Evolutionary conservation across 1,139 yeast genomes (phyloP).

Genomic region (Hyphopichia buzzinii): DNA sequence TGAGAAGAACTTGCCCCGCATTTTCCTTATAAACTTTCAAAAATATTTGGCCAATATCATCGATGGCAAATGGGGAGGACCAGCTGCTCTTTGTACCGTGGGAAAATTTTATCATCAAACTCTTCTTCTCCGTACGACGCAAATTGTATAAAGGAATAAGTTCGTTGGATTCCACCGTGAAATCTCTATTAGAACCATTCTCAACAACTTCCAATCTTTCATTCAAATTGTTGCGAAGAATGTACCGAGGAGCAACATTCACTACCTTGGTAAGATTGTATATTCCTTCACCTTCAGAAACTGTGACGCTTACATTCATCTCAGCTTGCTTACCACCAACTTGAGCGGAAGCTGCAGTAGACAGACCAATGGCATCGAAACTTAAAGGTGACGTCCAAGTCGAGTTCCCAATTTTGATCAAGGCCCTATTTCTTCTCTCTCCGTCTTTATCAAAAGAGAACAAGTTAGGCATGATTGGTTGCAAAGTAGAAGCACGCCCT

Average conservation of each 20-base stretch:
- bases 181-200: slow-evolving; percentile 55
- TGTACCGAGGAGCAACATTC: slow-evolving; percentile 78
- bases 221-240: slow-evolving; percentile 61
- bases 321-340: slow-evolving; percentile 61
- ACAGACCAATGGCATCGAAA: slow-evolving; percentile 88
- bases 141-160: slow-evolving; percentile 66
- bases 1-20: slow-evolving; percentile 65
- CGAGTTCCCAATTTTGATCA: slow-evolving; percentile 68
- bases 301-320: slow-evolving; percentile 70
- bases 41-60: slow-evolving; percentile 79
- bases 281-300: slow-evolving; percentile 85
- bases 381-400: slow-evolving; percentile 76
- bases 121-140: slow-evolving; percentile 48
- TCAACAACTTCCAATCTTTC: slow-evolving; percentile 65
- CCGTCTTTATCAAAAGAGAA: slow-evolving; percentile 72
- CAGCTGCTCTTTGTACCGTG: slow-evolving; percentile 58
- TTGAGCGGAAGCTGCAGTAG: slow-evolving; percentile 62
- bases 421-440: slow-evolving; percentile 66
- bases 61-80: slow-evolving; percentile 86
- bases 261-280: slow-evolving; percentile 77
- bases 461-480: slow-evolving; percentile 58
- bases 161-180: slow-evolving; percentile 46
- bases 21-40: slow-evolving; percentile 65
- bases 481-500: slow-evolving; percentile 24
- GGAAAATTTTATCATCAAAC: slow-evolving; percentile 56